These are phyloP conservation scores for Buddleja alternifolia DNA, from an alignment of 257 asterid genomes.

Conservation along the genomic window DNA sequence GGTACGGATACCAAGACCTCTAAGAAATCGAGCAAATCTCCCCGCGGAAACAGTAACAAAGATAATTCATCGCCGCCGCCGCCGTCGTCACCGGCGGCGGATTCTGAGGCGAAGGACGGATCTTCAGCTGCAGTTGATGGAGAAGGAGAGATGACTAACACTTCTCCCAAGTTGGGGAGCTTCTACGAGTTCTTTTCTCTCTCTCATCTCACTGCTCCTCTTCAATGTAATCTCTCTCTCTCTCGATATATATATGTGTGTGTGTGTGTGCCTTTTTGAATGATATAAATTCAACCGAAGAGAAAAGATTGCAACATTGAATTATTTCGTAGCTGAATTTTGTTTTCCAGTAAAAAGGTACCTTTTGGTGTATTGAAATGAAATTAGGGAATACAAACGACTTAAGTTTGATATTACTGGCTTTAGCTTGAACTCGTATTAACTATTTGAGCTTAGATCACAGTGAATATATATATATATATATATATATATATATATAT, in stretches of 20 bases:
- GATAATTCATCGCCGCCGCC: constrained; percentile 61
- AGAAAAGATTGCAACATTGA: background rate
- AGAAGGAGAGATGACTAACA: constrained; percentile 84
- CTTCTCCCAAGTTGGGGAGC: constrained; percentile 85
- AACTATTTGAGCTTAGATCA: too few relatives aligned
- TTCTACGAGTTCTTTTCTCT: constrained; percentile 98
- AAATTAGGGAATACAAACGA: too few relatives aligned
- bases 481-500: too few relatives aligned
- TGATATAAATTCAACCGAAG: background rate
- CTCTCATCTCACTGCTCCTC: constrained; percentile 93
- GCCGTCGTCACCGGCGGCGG: constrained; percentile 32
- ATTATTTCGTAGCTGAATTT: background rate
- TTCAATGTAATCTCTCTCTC: constrained; percentile 63
- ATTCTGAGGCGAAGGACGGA: constrained; percentile 39
- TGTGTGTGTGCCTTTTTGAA: background rate
- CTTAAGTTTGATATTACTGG: too few relatives aligned
- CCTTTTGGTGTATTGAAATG: too few relatives aligned
- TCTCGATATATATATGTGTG: constrained; percentile 1
- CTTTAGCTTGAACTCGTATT: too few relatives aligned
- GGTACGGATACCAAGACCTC: constrained; percentile 48
- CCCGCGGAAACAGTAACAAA: constrained; percentile 40
- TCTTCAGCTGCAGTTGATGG: constrained; percentile 48
- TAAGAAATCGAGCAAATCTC: constrained; percentile 65
- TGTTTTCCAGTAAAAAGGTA: background rate
- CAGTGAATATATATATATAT: too few relatives aligned